phyloP scores from a whole-genome alignment of 306 rosid species.

The Vigna reflexopilosa region DNA sequence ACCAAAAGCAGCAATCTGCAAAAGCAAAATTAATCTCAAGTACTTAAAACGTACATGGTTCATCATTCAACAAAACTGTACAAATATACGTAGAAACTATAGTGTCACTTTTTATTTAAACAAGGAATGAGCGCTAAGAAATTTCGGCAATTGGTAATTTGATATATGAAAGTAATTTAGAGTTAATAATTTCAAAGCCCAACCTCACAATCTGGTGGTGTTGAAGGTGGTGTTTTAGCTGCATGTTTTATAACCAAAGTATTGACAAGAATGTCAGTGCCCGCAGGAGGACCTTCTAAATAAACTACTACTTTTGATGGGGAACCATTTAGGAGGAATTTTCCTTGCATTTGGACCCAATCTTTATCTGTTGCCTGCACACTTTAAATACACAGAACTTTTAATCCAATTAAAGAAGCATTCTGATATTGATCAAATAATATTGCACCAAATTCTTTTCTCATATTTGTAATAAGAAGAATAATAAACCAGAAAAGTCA shows the following conservation, averaged over 20 bases:
- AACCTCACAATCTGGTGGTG: conserved; percentile 75
- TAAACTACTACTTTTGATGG: conserved; percentile 78
- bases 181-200: conserved; percentile 25
- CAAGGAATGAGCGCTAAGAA: background rate
- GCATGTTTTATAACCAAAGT: conserved; percentile 84
- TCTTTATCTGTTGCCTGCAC: conserved; percentile 94
- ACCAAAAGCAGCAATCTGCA: conserved; percentile 76
- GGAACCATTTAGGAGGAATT: conserved; percentile 87
- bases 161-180: conserved; percentile 13
- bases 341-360: conserved; percentile 87
- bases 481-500: background rate
- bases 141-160: background rate
- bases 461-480: background rate
- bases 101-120: background rate
- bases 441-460: background rate
- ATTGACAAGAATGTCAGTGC: conserved; percentile 86
- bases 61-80: conserved; percentile 6
- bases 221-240: conserved; percentile 72
- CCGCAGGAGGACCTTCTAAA: conserved; percentile 92
- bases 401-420: conserved; percentile 22
- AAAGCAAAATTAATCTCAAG: conserved; percentile 29
- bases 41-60: conserved; percentile 14
- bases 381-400: conserved; percentile 54
- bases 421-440: background rate
- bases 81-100: background rate